These are phyloP conservation scores for Oemleria cerasiformis DNA, from an alignment of 306 rosid genomes.

Conservation along the genomic window DNA sequence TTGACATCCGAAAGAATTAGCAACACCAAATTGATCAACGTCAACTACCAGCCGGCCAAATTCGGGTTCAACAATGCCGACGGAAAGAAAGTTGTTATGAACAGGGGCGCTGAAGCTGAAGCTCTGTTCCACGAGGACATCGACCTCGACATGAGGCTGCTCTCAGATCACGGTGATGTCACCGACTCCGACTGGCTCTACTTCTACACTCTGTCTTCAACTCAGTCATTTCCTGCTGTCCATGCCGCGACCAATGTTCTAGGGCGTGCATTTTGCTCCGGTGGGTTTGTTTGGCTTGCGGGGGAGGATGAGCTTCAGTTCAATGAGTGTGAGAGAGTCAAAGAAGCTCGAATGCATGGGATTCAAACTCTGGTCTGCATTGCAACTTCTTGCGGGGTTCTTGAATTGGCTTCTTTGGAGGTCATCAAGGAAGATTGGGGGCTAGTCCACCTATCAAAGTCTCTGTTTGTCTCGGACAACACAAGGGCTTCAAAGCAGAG, in stretches of 20 bases:
- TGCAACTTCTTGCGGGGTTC: conserved; percentile 30
- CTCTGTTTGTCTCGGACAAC: conserved; percentile 20
- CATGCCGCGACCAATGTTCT: conserved; percentile 15
- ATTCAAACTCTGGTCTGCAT: conserved; percentile 42
- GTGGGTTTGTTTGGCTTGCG: conserved; percentile 35
- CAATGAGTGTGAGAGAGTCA: conserved; percentile 39
- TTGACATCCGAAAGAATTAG: not conserved
- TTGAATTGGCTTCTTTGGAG: conserved; percentile 42
- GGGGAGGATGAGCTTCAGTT: conserved; percentile 28
- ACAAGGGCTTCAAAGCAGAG: not conserved
- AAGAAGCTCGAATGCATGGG: conserved; percentile 37
- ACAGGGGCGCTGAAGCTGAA: not conserved
- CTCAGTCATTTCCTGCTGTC: conserved; percentile 13
- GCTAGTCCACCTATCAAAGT: conserved; percentile 23
- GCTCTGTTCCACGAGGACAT: not conserved
- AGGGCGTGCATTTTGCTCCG: conserved; percentile 31
- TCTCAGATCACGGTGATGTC: not conserved
- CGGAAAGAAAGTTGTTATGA: not conserved
- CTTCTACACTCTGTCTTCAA: conserved; percentile 27
- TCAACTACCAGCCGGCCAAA: not conserved
- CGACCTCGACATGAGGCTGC: not conserved
- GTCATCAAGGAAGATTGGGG: conserved; percentile 31
- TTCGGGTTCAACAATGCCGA: not conserved
- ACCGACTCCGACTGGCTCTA: conserved; percentile 20
- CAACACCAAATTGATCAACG: not conserved